Evolutionary conservation across 148 eudicot species (phyloP).

Genomic region (Vaccinium macrocarpon): DNA sequence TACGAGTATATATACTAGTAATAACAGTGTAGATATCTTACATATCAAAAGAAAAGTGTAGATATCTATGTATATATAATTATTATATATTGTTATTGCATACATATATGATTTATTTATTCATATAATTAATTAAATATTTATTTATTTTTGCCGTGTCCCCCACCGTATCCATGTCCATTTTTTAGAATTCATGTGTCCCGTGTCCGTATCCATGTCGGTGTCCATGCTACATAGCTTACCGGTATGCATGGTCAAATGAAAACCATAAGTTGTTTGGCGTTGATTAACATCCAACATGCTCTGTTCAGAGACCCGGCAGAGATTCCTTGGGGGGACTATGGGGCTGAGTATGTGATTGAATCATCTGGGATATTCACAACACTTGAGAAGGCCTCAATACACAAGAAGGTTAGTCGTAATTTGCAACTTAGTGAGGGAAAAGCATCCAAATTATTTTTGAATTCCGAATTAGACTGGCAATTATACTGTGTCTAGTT

Average conservation of each 20-base stretch:
- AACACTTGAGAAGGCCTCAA: conserved; percentile 79
- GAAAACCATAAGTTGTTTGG: neutral
- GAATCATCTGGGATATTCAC: conserved; percentile 97
- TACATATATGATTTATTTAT: no score
- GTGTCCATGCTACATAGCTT: no score
- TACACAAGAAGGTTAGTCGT: conserved; percentile 64
- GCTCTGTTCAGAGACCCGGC: conserved; percentile 65
- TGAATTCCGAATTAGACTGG: neutral
- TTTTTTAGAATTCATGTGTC: no score
- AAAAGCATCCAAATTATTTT: neutral
- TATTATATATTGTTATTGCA: no score
- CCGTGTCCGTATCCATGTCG: no score
- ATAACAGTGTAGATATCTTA: no score
- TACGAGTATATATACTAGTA: no score
- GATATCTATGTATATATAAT: no score
- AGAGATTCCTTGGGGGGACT: conserved; percentile 92
- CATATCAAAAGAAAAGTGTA: no score
- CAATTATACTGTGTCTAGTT: neutral
- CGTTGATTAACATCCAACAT: neutral
- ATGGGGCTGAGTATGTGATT: conserved; percentile 88
- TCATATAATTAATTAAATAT: no score
- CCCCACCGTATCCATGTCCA: no score
- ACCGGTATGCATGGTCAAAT: neutral
- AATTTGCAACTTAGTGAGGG: neutral
- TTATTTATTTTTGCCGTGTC: no score